phyloP scores from a whole-genome alignment of 139 green algal genomes.

The Gonium pectorale region DNA sequence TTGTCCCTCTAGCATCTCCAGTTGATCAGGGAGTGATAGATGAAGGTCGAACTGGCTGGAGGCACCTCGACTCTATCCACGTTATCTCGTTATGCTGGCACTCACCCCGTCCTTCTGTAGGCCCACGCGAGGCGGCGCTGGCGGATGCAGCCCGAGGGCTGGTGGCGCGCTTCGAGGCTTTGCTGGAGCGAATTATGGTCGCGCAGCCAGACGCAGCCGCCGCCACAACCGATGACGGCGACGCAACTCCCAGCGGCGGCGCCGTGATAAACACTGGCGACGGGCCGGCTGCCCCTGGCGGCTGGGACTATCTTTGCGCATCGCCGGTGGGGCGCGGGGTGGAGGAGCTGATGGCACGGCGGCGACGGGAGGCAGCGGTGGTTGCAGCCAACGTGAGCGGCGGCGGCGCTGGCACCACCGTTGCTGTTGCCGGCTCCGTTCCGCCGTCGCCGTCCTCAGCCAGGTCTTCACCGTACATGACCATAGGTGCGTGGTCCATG shows the following conservation, averaged over 20 bases:
- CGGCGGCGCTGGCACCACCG: background rate
- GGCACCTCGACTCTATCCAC: too few species aligned
- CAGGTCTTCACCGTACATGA: background rate
- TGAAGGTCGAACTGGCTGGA: too few species aligned
- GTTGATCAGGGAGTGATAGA: too few species aligned
- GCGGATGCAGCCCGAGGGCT: constrained; percentile 62
- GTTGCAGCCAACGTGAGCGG: background rate
- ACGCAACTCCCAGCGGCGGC: background rate
- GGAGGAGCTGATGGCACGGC: constrained; percentile 29
- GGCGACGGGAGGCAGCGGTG: background rate
- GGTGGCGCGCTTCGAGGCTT: constrained; percentile 75
- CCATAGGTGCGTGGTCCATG: constrained; percentile 45
- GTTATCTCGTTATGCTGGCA: too few species aligned
- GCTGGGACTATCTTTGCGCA: background rate
- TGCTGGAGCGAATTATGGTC: constrained; percentile 67
- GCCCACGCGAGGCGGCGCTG: constrained; percentile 65
- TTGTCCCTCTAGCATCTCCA: too few species aligned
- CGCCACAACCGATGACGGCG: background rate
- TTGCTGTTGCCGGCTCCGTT: background rate
- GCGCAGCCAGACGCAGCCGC: background rate
- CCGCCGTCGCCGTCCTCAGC: background rate
- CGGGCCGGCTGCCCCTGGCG: background rate
- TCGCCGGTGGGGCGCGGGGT: constrained; percentile 44
- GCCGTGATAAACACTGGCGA: background rate
- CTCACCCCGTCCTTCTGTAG: too few species aligned